Evolutionary conservation across 805 yeast species (phyloP).

Genomic region (Scheffersomyces ergatensis): DNA sequence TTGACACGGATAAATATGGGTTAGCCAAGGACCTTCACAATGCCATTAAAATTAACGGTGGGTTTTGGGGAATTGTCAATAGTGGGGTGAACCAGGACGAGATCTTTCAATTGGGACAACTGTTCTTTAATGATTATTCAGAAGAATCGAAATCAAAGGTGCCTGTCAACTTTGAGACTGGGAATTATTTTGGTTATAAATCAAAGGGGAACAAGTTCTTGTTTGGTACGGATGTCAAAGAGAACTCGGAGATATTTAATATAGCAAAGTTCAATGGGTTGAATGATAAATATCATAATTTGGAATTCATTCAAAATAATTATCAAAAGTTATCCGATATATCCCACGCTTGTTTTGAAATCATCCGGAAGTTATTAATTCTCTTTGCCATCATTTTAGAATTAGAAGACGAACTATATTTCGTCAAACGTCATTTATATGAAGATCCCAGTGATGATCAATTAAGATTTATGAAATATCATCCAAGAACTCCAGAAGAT

Average conservation of each 20-base stretch:
- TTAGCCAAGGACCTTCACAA: slow-evolving; percentile 23
- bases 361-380: slow-evolving; percentile 20
- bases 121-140: slow-evolving; percentile 21
- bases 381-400: slow-evolving; percentile 33
- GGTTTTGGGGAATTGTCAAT: slow-evolving; percentile 28
- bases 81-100: slow-evolving; percentile 21
- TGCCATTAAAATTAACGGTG: slow-evolving; percentile 24
- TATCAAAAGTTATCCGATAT: slow-evolving; percentile 16
- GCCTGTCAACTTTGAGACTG: slow-evolving; percentile 22
- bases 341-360: slow-evolving; percentile 20
- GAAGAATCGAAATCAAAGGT: slow-evolving; percentile 23
- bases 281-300: slow-evolving; percentile 15
- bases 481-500: slow-evolving; percentile 24
- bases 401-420: slow-evolving; percentile 26
- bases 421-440: slow-evolving; percentile 27
- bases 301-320: slow-evolving; percentile 20
- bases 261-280: slow-evolving; percentile 27
- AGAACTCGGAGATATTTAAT: slow-evolving; percentile 28
- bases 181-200: slow-evolving; percentile 33
- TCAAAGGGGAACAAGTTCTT: slow-evolving; percentile 27
- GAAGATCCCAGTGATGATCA: slow-evolving; percentile 34
- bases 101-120: slow-evolving; percentile 25
- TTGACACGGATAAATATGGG: slow-evolving; percentile 22
- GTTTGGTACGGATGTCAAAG: slow-evolving; percentile 25
- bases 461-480: slow-evolving; percentile 31